A percentile compares a stretch with the other conserved stretches of the same genome.
Conservation (phyloP, 768 basidiomycete genomes). For the Chalciporus chontae region DNA sequence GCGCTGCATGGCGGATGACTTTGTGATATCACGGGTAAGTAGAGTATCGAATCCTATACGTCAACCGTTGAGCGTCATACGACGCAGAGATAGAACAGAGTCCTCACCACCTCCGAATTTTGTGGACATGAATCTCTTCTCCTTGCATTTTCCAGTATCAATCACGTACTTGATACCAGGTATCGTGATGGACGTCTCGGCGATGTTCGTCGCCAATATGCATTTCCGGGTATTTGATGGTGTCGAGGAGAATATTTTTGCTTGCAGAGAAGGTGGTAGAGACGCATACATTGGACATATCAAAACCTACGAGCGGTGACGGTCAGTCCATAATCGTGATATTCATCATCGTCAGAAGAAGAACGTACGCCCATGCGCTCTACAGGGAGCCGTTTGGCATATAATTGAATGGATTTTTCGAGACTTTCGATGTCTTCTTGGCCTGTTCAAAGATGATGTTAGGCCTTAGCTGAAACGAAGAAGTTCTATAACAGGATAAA, state of each 20-base stretch:
- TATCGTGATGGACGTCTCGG: slow-evolving; percentile 97
- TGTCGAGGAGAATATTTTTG: slow-evolving; percentile 68
- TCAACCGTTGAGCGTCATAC: neutral
- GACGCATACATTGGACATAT: slow-evolving; percentile 85
- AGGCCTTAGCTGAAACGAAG: neutral
- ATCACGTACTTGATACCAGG: slow-evolving; percentile 94
- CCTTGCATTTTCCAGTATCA: slow-evolving; percentile 94
- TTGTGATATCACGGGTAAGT: slow-evolving; percentile 75
- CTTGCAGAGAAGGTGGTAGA: slow-evolving; percentile 73
- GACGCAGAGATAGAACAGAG: neutral
- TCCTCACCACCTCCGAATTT: slow-evolving; percentile 61
- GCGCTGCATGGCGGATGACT: slow-evolving; percentile 91
- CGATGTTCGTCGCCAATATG: slow-evolving; percentile 96
- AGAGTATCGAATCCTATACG: slow-evolving; percentile 81
- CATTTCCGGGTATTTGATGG: slow-evolving; percentile 77
- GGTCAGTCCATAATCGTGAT: slow-evolving; percentile 2
- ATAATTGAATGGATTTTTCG: slow-evolving; percentile 66
- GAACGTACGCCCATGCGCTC: slow-evolving; percentile 47
- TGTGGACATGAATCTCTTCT: slow-evolving; percentile 79
- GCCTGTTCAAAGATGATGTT: slow-evolving; percentile 41
- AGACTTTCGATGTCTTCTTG: slow-evolving; percentile 96
- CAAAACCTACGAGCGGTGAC: slow-evolving; percentile 49
- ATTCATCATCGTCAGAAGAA: neutral
- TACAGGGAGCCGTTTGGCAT: slow-evolving; percentile 65
- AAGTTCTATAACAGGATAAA: neutral